Evolutionary conservation across 805 yeast genomes (phyloP), one percentile per base, ranked within the genome.

Genomic region (Lachancea mirantina): DNA sequence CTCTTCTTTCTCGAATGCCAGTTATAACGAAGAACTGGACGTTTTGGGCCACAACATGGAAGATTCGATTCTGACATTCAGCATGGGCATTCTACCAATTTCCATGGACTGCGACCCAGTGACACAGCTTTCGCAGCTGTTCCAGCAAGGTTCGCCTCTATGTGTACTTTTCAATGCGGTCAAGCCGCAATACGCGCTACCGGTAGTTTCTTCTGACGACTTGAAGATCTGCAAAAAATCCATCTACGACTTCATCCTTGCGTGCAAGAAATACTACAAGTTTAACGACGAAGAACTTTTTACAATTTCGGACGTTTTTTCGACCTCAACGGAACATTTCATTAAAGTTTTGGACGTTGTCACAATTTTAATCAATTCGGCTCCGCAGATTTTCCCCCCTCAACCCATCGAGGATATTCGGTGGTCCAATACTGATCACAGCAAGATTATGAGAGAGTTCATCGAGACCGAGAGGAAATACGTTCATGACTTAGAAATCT

Each of bases 141-240:
- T 92, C 49, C 94, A 89, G 49, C 85, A 83, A 49, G 98, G 97
- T 8, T 79, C 94, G 2, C 95, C 97, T 4, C 64, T 92, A 25
- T 88, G 97, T 57, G 72, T 84, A 25, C 63, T 89, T 6, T 84
- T 81, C 65, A 89, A 92, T 59, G 65, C 76, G 9, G 68, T 85
- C 14, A 68, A 67, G 34, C 78, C 79, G 2, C 68, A 68, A 23
- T 67, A 70, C 34, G 74, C 77, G 34, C 63, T 81, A 27, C 69
- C 79, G 2, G 70, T 78, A 10, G 74, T 80, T 5, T 72, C 80
- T 13, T 76, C 89, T 20, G 89, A 82, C 50, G 96, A 89, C 53
- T 53, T 84, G 41, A 78, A 84, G 50, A 71, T 80, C 30, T 84
- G 95, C 60, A 92, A 92, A 51, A 80, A 81, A 62, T 78, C 85